phyloP scores from a whole-genome alignment of 352 stramenopile species.

The Blastocystis sp. region DNA sequence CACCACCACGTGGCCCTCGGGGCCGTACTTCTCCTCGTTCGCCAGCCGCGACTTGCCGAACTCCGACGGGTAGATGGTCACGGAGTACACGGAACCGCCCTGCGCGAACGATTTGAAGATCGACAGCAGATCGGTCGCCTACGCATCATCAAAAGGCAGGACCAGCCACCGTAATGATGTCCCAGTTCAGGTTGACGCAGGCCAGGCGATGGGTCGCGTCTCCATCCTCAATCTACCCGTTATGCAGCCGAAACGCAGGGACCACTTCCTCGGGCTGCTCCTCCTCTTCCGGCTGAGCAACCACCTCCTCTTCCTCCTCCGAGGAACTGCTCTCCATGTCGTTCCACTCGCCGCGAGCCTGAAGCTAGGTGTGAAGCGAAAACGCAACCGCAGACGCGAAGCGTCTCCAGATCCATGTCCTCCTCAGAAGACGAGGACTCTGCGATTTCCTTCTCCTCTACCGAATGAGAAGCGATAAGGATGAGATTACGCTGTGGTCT shows the following conservation, averaged over 20 bases:
- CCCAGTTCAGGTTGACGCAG: constrained; percentile 69
- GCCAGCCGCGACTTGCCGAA: constrained; percentile 50
- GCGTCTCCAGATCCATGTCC: not conserved
- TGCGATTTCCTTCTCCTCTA: constrained; percentile 29
- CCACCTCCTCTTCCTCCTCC: constrained; percentile 6
- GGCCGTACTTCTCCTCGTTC: constrained; percentile 67
- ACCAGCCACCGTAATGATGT: constrained; percentile 18
- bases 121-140: constrained; percentile 51
- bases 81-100: constrained; percentile 42
- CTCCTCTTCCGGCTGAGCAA: not conserved
- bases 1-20: constrained; percentile 52
- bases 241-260: constrained; percentile 15
- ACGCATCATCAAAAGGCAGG: not conserved
- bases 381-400: not conserved
- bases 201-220: constrained; percentile 56
- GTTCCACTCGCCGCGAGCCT: constrained; percentile 18
- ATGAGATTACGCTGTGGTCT: not conserved
- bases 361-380: constrained; percentile 1
- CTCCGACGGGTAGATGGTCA: constrained; percentile 65
- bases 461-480: not conserved
- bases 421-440: not conserved
- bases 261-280: constrained; percentile 34
- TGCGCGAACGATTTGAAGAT: constrained; percentile 59
- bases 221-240: constrained; percentile 68
- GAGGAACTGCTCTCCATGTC: constrained; percentile 29